phyloP scores from a whole-genome alignment of 1,139 yeast species.

The Suhomyces yuchorum region DNA sequence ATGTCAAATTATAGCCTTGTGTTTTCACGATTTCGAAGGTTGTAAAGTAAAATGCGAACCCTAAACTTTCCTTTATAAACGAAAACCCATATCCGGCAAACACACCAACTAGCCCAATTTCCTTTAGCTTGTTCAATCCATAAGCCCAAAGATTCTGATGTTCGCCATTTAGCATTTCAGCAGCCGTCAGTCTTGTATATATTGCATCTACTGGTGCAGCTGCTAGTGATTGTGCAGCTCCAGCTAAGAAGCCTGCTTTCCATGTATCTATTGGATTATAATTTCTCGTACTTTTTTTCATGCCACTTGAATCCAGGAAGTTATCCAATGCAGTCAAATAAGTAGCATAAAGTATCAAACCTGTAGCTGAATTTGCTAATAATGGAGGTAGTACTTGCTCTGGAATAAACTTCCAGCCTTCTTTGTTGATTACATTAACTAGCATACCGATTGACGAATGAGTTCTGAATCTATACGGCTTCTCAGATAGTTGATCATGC shows the following conservation, averaged over 20 bases:
- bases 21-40: conserved; percentile 84
- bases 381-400: conserved; percentile 84
- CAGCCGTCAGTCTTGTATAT: conserved; percentile 75
- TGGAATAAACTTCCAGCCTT: conserved; percentile 89
- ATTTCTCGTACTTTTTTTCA: conserved; percentile 17
- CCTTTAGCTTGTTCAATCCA: conserved; percentile 65
- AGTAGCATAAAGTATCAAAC: conserved; percentile 79
- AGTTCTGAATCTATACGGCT: conserved; percentile 69
- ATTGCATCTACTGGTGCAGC: conserved; percentile 96
- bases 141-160: conserved; percentile 78
- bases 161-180: conserved; percentile 68
- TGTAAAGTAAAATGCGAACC: conserved; percentile 84
- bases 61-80: conserved; percentile 75
- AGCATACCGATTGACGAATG: conserved; percentile 80
- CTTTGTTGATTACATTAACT: conserved; percentile 65
- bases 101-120: conserved; percentile 80
- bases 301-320: conserved; percentile 14
- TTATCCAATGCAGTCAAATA: conserved; percentile 59
- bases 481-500: conserved; percentile 48
- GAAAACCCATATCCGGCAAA: conserved; percentile 87
- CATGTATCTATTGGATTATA: conserved; percentile 58
- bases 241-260: conserved; percentile 83
- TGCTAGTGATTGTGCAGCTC: conserved; percentile 82
- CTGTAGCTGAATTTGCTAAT: conserved; percentile 84
- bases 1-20: conserved; percentile 58